phyloP scores from a whole-genome alignment of 2,329 filamentous ascomycete species.

The Fusarium buharicum region DNA sequence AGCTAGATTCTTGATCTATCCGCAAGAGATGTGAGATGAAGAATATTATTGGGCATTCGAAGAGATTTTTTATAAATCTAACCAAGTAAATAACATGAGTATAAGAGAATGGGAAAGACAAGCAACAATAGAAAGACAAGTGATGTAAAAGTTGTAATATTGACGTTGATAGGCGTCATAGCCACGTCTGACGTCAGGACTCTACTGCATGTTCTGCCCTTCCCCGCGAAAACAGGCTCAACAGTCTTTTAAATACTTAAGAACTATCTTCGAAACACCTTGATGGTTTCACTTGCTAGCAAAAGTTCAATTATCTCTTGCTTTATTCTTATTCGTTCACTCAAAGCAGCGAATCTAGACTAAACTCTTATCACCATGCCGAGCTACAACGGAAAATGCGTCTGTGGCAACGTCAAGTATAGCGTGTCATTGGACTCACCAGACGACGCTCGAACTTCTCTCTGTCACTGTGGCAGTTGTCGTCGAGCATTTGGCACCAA shows the following conservation, averaged over 20 bases:
- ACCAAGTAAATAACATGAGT: too few relatives aligned
- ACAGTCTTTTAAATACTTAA: neutral
- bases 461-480: slow-evolving; percentile 25
- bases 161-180: slow-evolving; percentile 7
- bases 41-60: too few relatives aligned
- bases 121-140: too few relatives aligned
- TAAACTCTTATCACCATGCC: slow-evolving; percentile 1
- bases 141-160: neutral
- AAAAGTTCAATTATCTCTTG: fast-evolving
- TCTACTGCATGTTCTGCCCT: neutral
- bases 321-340: neutral
- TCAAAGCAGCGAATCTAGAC: neutral
- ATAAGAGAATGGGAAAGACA: too few relatives aligned
- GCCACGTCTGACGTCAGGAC: slow-evolving; percentile 21
- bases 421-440: slow-evolving; percentile 19
- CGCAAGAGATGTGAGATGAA: too few relatives aligned
- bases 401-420: slow-evolving; percentile 26
- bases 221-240: neutral
- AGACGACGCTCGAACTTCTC: slow-evolving; percentile 21
- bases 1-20: too few relatives aligned
- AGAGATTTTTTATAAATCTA: too few relatives aligned
- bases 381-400: slow-evolving; percentile 21
- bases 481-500: slow-evolving; percentile 28
- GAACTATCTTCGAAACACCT: neutral
- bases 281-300: neutral